Evolutionary conservation across 208 protist species (phyloP).

Genomic region (Vickermania ingenoplastis): DNA sequence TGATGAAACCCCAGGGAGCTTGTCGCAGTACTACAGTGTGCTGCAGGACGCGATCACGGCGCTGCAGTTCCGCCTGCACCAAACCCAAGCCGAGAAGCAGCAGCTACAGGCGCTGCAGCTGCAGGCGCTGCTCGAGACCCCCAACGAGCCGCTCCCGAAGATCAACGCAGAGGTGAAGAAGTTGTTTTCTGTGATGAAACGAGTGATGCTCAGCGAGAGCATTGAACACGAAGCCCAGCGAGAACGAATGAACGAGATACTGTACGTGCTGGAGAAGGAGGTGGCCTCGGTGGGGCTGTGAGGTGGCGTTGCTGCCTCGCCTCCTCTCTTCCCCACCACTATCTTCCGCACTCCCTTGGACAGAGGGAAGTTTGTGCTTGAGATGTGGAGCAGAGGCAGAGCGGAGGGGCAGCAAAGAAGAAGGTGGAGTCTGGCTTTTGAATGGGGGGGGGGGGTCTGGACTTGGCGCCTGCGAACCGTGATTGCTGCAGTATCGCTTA

Average conservation of each 20-base stretch:
- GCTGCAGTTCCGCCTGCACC: slow-evolving; percentile 15
- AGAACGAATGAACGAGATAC: slow-evolving; percentile 32
- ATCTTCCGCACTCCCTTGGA: too few relatives aligned
- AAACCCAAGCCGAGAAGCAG: slow-evolving; percentile 11
- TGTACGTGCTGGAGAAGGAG: slow-evolving; percentile 32
- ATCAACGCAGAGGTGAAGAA: slow-evolving; percentile 37
- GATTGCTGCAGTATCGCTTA: too few relatives aligned
- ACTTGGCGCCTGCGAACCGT: too few relatives aligned
- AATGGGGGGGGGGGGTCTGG: too few relatives aligned
- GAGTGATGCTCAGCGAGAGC: slow-evolving; percentile 32
- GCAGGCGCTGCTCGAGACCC: slow-evolving; percentile 4
- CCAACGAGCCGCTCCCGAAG: not conserved
- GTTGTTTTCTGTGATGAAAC: slow-evolving; percentile 35
- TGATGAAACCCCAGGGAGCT: not conserved
- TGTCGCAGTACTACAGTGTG: not conserved
- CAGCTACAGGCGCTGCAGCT: slow-evolving; percentile 9
- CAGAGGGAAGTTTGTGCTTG: too few relatives aligned
- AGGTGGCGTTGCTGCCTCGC: not conserved
- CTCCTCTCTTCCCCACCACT: not conserved
- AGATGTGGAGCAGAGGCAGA: too few relatives aligned
- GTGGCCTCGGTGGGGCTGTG: slow-evolving; percentile 1
- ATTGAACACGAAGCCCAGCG: slow-evolving; percentile 42
- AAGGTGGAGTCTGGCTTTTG: too few relatives aligned
- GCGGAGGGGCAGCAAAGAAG: too few relatives aligned
- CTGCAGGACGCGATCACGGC: slow-evolving; percentile 9